These are phyloP conservation scores for Cyberlindnera xylosilytica DNA, from an alignment of 805 yeast species.

Conservation along the genomic window DNA sequence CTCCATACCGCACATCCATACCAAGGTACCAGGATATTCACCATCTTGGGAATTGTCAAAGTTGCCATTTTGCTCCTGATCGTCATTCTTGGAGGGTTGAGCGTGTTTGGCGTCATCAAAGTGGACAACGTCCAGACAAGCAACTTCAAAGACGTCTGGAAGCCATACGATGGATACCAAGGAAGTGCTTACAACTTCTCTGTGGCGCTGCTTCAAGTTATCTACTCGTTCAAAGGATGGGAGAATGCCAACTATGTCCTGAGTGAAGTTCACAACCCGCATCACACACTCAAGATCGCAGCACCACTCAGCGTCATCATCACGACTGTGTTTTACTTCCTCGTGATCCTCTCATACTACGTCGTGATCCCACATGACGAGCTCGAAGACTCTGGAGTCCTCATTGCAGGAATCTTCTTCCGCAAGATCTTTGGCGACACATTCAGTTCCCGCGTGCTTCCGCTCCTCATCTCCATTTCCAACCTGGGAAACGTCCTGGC, in stretches of 20 bases:
- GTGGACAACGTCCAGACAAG: constrained; percentile 23
- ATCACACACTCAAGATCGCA: constrained; percentile 52
- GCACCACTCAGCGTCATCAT: constrained; percentile 56
- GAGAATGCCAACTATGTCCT: constrained; percentile 65
- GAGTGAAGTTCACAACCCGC: constrained; percentile 55
- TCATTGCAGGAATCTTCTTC: constrained; percentile 63
- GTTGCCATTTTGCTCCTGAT: constrained; percentile 48
- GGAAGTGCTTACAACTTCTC: constrained; percentile 47
- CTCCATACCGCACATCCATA: constrained; percentile 49
- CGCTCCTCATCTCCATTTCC: constrained; percentile 56
- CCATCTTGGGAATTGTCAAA: constrained; percentile 52
- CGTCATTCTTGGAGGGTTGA: constrained; percentile 45
- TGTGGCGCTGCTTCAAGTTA: constrained; percentile 55
- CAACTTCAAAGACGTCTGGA: constrained; percentile 37
- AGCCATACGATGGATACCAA: constrained; percentile 36
- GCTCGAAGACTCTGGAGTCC: constrained; percentile 52
- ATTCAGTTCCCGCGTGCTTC: constrained; percentile 46
- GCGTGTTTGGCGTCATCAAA: constrained; percentile 32
- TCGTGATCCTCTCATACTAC: constrained; percentile 55
- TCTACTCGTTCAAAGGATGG: constrained; percentile 69
- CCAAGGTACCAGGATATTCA: constrained; percentile 49
- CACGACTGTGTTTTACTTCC: constrained; percentile 50
- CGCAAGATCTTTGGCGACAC: constrained; percentile 55
- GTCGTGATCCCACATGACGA: constrained; percentile 42
- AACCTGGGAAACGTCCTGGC: constrained; percentile 65